Conservation (phyloP, 2,329 filamentous ascomycete species). For the Colletotrichum caudatum region DNA sequence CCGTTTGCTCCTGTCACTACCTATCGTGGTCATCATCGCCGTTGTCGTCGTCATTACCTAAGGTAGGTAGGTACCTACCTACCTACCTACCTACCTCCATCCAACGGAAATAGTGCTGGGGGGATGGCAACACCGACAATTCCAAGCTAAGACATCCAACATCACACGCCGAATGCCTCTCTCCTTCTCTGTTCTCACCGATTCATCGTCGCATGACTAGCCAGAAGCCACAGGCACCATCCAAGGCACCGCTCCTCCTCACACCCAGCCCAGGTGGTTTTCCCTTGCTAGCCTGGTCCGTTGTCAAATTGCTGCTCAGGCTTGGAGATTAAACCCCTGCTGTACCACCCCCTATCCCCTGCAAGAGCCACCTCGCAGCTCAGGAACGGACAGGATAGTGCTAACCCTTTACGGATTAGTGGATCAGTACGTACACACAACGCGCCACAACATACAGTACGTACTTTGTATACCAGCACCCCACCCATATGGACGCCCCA, state of each 20-base stretch:
- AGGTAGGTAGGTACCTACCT: neutral
- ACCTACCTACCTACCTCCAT: neutral
- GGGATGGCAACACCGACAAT: neutral
- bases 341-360: constrained; percentile 18
- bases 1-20: neutral
- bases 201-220: constrained; percentile 14
- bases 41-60: neutral
- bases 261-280: constrained; percentile 11
- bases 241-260: constrained; percentile 25
- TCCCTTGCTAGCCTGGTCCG: constrained; percentile 34
- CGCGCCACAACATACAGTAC: neutral
- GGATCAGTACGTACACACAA: neutral
- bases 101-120: neutral
- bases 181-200: neutral
- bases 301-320: constrained; percentile 37
- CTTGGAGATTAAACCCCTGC: constrained; percentile 35
- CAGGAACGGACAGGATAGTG: constrained; percentile 26
- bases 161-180: constrained; percentile 2
- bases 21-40: neutral
- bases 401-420: constrained; percentile 12
- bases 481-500: constrained; percentile 23
- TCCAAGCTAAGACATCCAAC: neutral
- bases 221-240: constrained; percentile 16
- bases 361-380: constrained; percentile 27
- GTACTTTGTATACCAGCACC: constrained; percentile 17